Evolutionary conservation across 2,329 filamentous ascomycete genomes (phyloP).

Genomic region (Trichoderma endophyticum): DNA sequence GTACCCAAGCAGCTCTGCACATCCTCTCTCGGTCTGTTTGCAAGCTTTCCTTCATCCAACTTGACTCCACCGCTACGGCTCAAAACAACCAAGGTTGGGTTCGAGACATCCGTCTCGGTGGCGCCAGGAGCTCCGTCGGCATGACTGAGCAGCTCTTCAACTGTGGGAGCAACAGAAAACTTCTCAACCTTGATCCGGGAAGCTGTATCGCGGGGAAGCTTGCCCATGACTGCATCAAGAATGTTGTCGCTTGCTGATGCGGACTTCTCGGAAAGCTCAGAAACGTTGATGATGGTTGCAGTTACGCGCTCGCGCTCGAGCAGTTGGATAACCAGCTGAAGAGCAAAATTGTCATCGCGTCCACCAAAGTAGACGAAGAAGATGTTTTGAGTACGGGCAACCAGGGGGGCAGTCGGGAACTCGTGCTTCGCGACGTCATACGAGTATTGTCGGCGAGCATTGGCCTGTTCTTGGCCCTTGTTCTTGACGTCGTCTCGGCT

Average conservation of each 20-base stretch:
- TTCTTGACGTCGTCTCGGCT: constrained; percentile 42
- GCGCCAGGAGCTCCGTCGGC: constrained; percentile 19
- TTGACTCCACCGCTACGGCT: constrained; percentile 22
- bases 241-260: constrained; percentile 12
- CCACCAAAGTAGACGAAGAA: constrained; percentile 87
- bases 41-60: constrained; percentile 26
- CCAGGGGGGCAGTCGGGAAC: constrained; percentile 54
- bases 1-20: constrained; percentile 25
- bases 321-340: constrained; percentile 80
- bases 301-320: constrained; percentile 76
- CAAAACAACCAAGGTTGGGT: constrained; percentile 25
- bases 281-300: constrained; percentile 61
- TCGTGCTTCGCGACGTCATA: constrained; percentile 56
- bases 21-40: constrained; percentile 21
- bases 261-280: not conserved
- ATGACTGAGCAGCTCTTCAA: constrained; percentile 26
- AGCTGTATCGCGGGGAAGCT: constrained; percentile 16
- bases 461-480: constrained; percentile 32
- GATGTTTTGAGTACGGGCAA: constrained; percentile 73
- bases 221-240: constrained; percentile 19
- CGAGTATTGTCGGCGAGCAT: constrained; percentile 53
- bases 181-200: constrained; percentile 25
- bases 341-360: constrained; percentile 73
- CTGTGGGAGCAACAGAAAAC: constrained; percentile 16
- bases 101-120: not conserved